A percentile compares a stretch with the other conserved stretches of the same genome.
phyloP scores from a whole-genome alignment of 2,329 filamentous ascomycete species.

The Ilyonectria robusta region DNA sequence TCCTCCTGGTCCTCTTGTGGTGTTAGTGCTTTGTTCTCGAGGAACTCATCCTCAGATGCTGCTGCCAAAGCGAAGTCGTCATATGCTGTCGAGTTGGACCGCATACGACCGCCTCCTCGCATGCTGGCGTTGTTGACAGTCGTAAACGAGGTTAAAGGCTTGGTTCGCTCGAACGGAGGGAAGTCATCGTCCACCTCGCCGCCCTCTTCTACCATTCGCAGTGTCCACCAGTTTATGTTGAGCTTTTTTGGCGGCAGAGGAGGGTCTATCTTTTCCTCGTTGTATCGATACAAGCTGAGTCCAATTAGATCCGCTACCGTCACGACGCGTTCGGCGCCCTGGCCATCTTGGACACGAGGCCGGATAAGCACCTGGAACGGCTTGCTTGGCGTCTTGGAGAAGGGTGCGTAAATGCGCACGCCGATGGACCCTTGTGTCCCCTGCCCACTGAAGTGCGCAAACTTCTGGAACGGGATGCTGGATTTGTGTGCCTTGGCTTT shows the following conservation, averaged over 20 bases:
- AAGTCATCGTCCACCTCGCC: constrained; percentile 91
- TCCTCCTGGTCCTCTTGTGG: constrained; percentile 73
- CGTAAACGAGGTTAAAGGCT: constrained; percentile 82
- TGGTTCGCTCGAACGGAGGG: constrained; percentile 81
- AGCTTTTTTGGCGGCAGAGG: constrained; percentile 74
- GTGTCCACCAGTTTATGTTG: constrained; percentile 86
- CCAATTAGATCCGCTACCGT: constrained; percentile 88
- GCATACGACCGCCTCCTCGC: constrained; percentile 68
- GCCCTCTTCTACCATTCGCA: constrained; percentile 87
- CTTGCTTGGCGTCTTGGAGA: constrained; percentile 74
- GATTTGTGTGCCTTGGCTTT: constrained; percentile 79
- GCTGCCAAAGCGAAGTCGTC: constrained; percentile 87
- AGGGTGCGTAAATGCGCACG: constrained; percentile 83
- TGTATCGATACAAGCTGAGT: constrained; percentile 82
- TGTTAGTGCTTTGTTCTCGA: constrained; percentile 77
- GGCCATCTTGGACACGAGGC: constrained; percentile 77
- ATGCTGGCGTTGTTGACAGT: constrained; percentile 87
- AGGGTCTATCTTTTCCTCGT: constrained; percentile 82
- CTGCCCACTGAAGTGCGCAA: constrained; percentile 82
- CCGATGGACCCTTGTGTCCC: constrained; percentile 83
- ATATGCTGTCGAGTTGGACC: constrained; percentile 82
- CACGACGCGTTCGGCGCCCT: constrained; percentile 72
- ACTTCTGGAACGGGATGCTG: constrained; percentile 81
- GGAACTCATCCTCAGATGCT: constrained; percentile 77
- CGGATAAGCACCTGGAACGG: constrained; percentile 81